Percentiles rank a stretch among this genome's conserved stretches.
These are phyloP conservation scores for Raphanus hybrid DNA, from an alignment of 441 rosid species.

Conservation along the genomic window DNA sequence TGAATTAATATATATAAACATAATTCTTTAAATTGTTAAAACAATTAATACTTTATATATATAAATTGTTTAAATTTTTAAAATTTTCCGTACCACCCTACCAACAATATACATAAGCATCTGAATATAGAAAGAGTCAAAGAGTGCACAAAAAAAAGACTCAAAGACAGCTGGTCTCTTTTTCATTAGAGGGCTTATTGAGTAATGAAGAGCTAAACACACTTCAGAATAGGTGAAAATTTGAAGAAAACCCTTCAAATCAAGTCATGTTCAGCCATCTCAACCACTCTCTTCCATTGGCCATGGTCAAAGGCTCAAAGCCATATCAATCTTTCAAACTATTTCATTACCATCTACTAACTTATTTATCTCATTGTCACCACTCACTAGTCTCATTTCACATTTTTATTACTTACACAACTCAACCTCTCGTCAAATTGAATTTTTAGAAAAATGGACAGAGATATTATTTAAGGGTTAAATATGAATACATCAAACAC, in stretches of 20 bases:
- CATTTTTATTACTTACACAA: not conserved
- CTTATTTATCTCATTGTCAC: not conserved
- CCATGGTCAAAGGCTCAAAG: conserved; percentile 26
- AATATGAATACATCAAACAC: not conserved
- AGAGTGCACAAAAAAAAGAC: no score
- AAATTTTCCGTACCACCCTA: no score
- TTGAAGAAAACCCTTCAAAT: not conserved
- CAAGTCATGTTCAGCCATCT: conserved; percentile 9
- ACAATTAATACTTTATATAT: no score
- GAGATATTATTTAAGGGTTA: not conserved
- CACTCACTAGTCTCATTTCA: not conserved
- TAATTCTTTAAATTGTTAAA: no score
- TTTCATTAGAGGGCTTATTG: not conserved
- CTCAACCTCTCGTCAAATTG: not conserved
- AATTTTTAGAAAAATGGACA: not conserved
- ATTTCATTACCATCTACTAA: not conserved
- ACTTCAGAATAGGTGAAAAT: not conserved
- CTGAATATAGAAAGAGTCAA: no score
- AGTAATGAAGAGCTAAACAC: conserved; percentile 13
- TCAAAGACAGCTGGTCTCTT: not conserved
- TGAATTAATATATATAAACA: no score
- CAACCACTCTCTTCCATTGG: conserved; percentile 14
- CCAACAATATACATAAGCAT: no score
- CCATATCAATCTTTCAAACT: not conserved
- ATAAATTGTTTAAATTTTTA: no score